Percentiles rank a stretch among this genome's conserved stretches.
These are phyloP conservation scores for Noccaea caerulescens DNA, from an alignment of 345 rosid genomes.

Conservation along the genomic window DNA sequence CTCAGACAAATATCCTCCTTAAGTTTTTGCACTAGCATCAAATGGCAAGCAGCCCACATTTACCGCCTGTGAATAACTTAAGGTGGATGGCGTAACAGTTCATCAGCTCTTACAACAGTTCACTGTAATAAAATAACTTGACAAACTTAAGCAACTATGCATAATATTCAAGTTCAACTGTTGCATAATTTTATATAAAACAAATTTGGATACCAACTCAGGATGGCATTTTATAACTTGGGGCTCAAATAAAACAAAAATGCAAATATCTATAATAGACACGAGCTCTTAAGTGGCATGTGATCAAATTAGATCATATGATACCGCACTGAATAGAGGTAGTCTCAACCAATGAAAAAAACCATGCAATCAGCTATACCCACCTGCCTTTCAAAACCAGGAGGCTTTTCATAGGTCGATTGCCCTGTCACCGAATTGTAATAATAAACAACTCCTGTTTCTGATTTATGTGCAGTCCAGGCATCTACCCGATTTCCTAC, in stretches of 20 bases:
- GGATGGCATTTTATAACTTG: not conserved
- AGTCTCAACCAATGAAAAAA: slow-evolving; percentile 25
- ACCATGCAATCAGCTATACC: slow-evolving; percentile 35
- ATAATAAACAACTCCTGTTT: slow-evolving; percentile 75
- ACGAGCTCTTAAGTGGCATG: slow-evolving; percentile 15
- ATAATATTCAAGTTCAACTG: not conserved
- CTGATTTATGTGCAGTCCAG: slow-evolving; percentile 98
- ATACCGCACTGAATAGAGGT: not conserved
- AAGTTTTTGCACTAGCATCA: slow-evolving; percentile 22
- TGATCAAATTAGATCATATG: not conserved
- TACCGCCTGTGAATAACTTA: slow-evolving; percentile 5
- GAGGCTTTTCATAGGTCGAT: slow-evolving; percentile 89
- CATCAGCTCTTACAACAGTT: slow-evolving; percentile 17
- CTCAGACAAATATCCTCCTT: slow-evolving; percentile 28
- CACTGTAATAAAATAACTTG: slow-evolving; percentile 1
- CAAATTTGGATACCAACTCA: slow-evolving; percentile 4
- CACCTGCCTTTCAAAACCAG: slow-evolving; percentile 82
- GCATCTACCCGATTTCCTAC: slow-evolving; percentile 57
- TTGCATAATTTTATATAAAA: slow-evolving; percentile 13
- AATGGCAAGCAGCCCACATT: slow-evolving; percentile 25
- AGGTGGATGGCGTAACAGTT: slow-evolving; percentile 10
- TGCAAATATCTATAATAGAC: slow-evolving; percentile 7
- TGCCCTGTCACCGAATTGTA: slow-evolving; percentile 87
- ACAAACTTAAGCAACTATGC: slow-evolving; percentile 4
- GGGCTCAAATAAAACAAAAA: slow-evolving; percentile 4